Evolutionary conservation across 1,284 basidiomycete genomes (phyloP).

Genomic region (Apiotrichum domesticum): DNA sequence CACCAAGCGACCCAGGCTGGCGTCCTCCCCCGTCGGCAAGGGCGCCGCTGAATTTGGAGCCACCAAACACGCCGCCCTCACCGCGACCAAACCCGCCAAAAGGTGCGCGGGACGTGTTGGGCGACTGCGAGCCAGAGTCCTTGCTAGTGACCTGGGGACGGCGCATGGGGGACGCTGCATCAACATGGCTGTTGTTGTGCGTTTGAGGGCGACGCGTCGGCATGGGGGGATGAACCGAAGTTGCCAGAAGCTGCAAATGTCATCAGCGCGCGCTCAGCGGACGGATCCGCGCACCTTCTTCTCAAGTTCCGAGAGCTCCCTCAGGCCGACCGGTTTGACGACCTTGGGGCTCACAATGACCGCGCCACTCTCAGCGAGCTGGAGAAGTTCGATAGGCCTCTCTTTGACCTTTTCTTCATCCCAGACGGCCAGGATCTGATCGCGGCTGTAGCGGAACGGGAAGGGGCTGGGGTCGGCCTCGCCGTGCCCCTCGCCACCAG

Average conservation of each 20-base stretch:
- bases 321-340: slow-evolving; percentile 65
- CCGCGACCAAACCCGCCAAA: slow-evolving; percentile 39
- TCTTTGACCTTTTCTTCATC: slow-evolving; percentile 66
- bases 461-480: slow-evolving; percentile 32
- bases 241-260: slow-evolving; percentile 27
- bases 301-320: slow-evolving; percentile 73
- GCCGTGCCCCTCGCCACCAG: slow-evolving; percentile 42
- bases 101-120: slow-evolving; percentile 18
- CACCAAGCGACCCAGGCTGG: slow-evolving; percentile 36
- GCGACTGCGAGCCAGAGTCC: slow-evolving; percentile 11
- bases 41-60: slow-evolving; percentile 29
- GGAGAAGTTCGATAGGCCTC: slow-evolving; percentile 68
- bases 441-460: slow-evolving; percentile 79
- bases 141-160: not conserved
- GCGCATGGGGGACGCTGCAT: slow-evolving; percentile 6
- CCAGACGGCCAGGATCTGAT: slow-evolving; percentile 76
- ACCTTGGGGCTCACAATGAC: slow-evolving; percentile 72
- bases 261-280: not conserved
- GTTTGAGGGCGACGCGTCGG: slow-evolving; percentile 24
- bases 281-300: slow-evolving; percentile 60
- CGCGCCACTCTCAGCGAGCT: slow-evolving; percentile 61
- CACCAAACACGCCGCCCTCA: slow-evolving; percentile 38
- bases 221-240: slow-evolving; percentile 34
- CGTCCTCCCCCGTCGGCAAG: slow-evolving; percentile 19
- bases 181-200: slow-evolving; percentile 2